These are phyloP conservation scores for Teratosphaeria epicoccoides DNA, from an alignment of 2,329 filamentous ascomycete species.

Conservation along the genomic window DNA sequence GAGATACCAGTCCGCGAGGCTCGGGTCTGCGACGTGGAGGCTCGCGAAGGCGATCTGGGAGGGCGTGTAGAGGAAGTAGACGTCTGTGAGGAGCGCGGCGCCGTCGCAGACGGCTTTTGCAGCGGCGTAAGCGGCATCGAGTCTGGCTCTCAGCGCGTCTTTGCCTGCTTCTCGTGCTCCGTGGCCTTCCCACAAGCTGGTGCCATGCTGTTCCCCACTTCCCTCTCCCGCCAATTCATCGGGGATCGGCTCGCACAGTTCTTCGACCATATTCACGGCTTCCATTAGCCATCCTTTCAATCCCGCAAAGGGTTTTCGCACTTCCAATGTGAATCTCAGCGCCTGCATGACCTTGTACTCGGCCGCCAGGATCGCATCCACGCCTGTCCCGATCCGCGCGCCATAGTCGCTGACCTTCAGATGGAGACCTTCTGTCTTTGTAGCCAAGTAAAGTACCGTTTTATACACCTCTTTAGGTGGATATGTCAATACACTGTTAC, in stretches of 20 bases:
- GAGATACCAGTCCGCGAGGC: conserved; percentile 43
- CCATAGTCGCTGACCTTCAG: conserved; percentile 53
- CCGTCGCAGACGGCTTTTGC: conserved; percentile 61
- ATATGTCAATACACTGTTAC: conserved; percentile 94
- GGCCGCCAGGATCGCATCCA: conserved; percentile 72
- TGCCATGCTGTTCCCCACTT: conserved; percentile 6
- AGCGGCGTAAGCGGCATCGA: conserved; percentile 56
- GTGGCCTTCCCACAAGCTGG: conserved; percentile 8
- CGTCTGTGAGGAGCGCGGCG: conserved; percentile 77
- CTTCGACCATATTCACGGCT: conserved; percentile 47
- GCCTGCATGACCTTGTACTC: conserved; percentile 91
- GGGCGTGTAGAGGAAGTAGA: conserved; percentile 93
- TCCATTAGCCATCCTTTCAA: conserved; percentile 82
- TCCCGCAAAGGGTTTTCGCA: conserved; percentile 79
- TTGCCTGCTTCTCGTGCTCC: conserved; percentile 14
- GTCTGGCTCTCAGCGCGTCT: conserved; percentile 31
- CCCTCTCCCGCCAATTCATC: not conserved
- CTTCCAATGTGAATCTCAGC: conserved; percentile 84
- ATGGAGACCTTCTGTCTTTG: conserved; percentile 82
- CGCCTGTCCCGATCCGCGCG: conserved; percentile 48
- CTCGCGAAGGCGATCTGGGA: conserved; percentile 87
- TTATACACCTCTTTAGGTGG: conserved; percentile 81
- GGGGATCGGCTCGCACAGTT: not conserved
- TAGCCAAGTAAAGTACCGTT: conserved; percentile 83
- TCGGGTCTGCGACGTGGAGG: conserved; percentile 61